A percentile compares a stretch with the other conserved stretches of the same genome.
phyloP scores from a whole-genome alignment of 768 basidiomycete genomes.

The Trametes elegans region DNA sequence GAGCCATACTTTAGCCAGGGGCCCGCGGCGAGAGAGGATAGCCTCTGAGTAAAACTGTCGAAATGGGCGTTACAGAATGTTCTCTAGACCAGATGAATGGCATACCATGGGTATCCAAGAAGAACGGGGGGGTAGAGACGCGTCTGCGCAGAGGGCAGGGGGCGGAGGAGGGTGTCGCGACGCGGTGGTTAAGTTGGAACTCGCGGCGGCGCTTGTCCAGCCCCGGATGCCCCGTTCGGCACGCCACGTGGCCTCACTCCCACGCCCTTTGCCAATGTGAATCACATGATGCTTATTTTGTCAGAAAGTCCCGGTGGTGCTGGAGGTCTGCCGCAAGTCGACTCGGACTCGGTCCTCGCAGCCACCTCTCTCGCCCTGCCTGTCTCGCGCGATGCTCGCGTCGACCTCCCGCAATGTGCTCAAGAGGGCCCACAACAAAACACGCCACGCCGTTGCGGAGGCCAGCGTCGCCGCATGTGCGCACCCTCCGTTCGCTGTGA shows the following conservation, averaged over 20 bases:
- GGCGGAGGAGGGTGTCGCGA: slow-evolving; percentile 2
- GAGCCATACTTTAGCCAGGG: slow-evolving; percentile 97
- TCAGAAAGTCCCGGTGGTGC: no score
- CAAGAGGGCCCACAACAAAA: slow-evolving; percentile 12
- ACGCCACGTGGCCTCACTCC: slow-evolving; percentile 17
- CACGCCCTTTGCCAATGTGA: slow-evolving; percentile 1
- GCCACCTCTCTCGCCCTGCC: not conserved
- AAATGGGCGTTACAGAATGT: not conserved
- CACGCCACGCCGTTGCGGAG: not conserved
- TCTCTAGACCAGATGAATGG: not conserved
- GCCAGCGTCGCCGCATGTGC: not conserved
- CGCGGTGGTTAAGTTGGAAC: slow-evolving; percentile 18
- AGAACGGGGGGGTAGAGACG: slow-evolving; percentile 3
- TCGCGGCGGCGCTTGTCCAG: slow-evolving; percentile 10
- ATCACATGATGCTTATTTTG: slow-evolving; percentile 3
- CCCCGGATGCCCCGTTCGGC: not conserved
- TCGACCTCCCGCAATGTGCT: slow-evolving; percentile 27
- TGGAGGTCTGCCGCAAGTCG: no score
- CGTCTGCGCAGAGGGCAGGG: slow-evolving; percentile 13
- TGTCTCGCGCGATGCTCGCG: slow-evolving; percentile 23
- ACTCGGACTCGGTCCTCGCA: not conserved
- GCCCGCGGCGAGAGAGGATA: slow-evolving; percentile 90
- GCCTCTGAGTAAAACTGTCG: slow-evolving; percentile 88
- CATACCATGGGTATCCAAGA: slow-evolving; percentile 30
- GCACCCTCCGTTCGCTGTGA: not conserved